A percentile compares a stretch with the other conserved stretches of the same genome.
These are phyloP conservation scores for Ustilago nuda DNA, from an alignment of 1,284 basidiomycete species.

Conservation along the genomic window DNA sequence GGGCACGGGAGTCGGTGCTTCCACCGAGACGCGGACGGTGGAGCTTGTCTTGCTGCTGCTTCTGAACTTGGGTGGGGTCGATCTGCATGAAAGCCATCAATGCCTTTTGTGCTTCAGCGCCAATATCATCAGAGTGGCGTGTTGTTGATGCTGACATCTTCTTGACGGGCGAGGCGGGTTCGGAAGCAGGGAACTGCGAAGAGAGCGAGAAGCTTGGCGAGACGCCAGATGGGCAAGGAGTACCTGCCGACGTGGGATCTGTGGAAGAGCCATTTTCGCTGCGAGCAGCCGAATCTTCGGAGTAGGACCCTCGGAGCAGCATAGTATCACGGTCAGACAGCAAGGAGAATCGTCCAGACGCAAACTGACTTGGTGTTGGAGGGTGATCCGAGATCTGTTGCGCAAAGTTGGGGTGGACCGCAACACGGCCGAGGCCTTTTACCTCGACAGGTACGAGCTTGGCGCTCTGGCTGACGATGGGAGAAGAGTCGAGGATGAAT, in stretches of 20 bases:
- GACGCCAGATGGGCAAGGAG: conserved; percentile 43
- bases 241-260: conserved; percentile 48
- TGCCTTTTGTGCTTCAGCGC: conserved; percentile 27
- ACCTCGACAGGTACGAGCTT: conserved; percentile 53
- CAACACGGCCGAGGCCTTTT: conserved; percentile 46
- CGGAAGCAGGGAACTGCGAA: conserved; percentile 54
- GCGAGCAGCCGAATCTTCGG: conserved; percentile 45
- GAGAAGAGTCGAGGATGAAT: conserved; percentile 26
- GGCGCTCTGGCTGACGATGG: conserved; percentile 22
- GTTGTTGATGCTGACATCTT: conserved; percentile 17
- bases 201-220: conserved; percentile 55
- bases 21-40: conserved; percentile 43
- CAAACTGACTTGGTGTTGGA: conserved; percentile 15
- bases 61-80: conserved; percentile 1
- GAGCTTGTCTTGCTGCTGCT: conserved; percentile 20
- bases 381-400: conserved; percentile 47
- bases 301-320: conserved; percentile 41
- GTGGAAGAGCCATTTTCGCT: conserved; percentile 48
- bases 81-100: conserved; percentile 31
- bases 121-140: conserved; percentile 13
- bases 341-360: conserved; percentile 22
- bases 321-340: conserved; percentile 34
- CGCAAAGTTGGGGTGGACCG: conserved; percentile 45
- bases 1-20: conserved; percentile 11
- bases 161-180: conserved; percentile 47